These are phyloP conservation scores for Penicillium canescens DNA, from an alignment of 495 filamentous ascomycete genomes.

Conservation along the genomic window DNA sequence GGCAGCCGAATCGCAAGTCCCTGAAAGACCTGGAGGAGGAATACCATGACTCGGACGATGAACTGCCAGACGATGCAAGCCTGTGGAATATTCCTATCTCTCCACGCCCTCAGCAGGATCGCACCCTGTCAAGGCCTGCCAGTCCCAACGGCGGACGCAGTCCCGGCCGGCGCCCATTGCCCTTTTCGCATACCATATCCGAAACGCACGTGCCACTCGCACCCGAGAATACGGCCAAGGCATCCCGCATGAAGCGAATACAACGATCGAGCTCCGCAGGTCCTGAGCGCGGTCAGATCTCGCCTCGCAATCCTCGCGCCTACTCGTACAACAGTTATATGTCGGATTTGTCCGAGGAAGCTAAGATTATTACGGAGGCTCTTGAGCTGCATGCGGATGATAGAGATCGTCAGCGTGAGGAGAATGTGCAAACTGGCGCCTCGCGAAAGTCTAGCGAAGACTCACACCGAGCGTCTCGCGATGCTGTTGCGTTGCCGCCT, in stretches of 20 bases:
- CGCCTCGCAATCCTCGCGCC: conserved; percentile 57
- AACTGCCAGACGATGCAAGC: conserved; percentile 87
- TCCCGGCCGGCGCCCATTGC: conserved; percentile 40
- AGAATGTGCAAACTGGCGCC: conserved; percentile 50
- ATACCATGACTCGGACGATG: conserved; percentile 86
- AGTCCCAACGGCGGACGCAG: conserved; percentile 57
- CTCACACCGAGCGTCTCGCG: conserved; percentile 56
- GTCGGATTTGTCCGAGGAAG: conserved; percentile 80
- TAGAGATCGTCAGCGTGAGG: conserved; percentile 50
- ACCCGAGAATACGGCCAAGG: conserved; percentile 29
- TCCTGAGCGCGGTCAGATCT: conserved; percentile 46
- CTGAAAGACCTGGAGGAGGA: conserved; percentile 80
- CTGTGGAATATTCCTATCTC: conserved; percentile 96
- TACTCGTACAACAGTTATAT: conserved; percentile 86
- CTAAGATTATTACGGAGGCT: conserved; percentile 84
- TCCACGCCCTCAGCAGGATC: conserved; percentile 70
- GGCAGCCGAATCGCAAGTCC: conserved; percentile 80
- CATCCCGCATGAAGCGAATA: conserved; percentile 32
- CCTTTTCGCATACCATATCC: conserved; percentile 42
- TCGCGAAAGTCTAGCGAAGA: conserved; percentile 47
- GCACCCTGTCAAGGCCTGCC: conserved; percentile 49
- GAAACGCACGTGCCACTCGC: conserved; percentile 13
- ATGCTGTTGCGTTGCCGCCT: conserved; percentile 70
- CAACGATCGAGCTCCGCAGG: conserved; percentile 47
- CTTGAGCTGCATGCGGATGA: conserved; percentile 82